Percentiles rank a stretch among this genome's conserved stretches.
These are phyloP conservation scores for Lipomyces lipofer DNA, from an alignment of 805 yeast genomes.

Conservation along the genomic window DNA sequence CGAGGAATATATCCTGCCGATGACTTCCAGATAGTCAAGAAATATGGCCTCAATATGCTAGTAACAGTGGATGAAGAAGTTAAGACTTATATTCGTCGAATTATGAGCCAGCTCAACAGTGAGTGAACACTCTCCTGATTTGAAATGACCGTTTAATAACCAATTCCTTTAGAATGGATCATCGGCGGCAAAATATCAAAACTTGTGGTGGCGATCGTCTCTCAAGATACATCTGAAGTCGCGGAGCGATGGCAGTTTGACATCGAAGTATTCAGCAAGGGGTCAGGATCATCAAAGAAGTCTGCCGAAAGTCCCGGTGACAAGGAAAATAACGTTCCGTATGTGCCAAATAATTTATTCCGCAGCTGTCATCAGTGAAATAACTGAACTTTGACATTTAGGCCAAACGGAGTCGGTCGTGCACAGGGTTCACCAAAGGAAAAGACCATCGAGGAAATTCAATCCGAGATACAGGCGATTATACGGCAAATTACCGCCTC, in stretches of 20 bases:
- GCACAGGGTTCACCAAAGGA: constrained; percentile 33
- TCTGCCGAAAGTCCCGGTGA: not conserved
- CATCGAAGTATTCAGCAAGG: constrained; percentile 46
- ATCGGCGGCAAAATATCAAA: constrained; percentile 65
- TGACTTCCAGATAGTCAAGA: constrained; percentile 73
- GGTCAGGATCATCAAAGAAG: not conserved
- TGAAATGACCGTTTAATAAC: not conserved
- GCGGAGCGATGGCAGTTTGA: constrained; percentile 89
- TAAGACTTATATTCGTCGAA: constrained; percentile 61
- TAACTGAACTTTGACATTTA: too few relatives aligned
- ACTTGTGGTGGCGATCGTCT: constrained; percentile 70
- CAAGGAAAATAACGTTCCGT: constrained; percentile 24
- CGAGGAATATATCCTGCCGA: constrained; percentile 87
- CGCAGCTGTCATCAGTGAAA: too few relatives aligned
- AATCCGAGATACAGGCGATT: constrained; percentile 77
- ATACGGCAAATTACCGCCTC: constrained; percentile 88
- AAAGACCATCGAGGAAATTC: constrained; percentile 53
- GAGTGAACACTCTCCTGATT: constrained; percentile 10
- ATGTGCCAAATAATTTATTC: not conserved
- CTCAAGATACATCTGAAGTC: constrained; percentile 63
- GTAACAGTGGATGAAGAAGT: constrained; percentile 76
- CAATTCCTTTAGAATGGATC: constrained; percentile 56
- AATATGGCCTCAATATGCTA: constrained; percentile 75
- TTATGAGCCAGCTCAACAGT: constrained; percentile 65
- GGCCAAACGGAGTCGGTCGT: not conserved